phyloP scores from a whole-genome alignment of 2,329 filamentous ascomycete species.

The Mycosphaerella sp. region DNA sequence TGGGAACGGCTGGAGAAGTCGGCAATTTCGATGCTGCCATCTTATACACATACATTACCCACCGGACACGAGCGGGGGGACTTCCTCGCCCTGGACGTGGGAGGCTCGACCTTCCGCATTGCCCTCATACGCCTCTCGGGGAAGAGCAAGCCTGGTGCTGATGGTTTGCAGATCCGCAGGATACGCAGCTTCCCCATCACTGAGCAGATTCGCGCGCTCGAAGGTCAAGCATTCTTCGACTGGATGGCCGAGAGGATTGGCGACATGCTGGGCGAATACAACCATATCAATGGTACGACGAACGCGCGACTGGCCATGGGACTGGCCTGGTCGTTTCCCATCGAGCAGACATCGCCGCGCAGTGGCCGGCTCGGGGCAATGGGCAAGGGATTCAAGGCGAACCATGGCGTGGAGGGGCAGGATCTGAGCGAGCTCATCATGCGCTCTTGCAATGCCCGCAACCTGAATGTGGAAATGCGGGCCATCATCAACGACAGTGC shows the following conservation, averaged over 20 bases:
- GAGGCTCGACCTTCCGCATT: constrained; percentile 60
- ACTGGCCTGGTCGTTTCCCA: constrained; percentile 60
- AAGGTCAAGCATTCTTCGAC: constrained; percentile 56
- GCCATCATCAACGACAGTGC: constrained; percentile 61
- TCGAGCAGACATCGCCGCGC: constrained; percentile 57
- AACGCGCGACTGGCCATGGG: constrained; percentile 50
- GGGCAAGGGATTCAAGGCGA: constrained; percentile 60
- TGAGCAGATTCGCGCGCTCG: constrained; percentile 49
- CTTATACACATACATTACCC: constrained; percentile 57
- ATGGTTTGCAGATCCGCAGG: constrained; percentile 49
- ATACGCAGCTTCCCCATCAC: constrained; percentile 53
- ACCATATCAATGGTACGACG: constrained; percentile 31
- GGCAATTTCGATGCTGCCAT: constrained; percentile 59
- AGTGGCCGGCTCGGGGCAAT: constrained; percentile 54
- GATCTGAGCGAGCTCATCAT: constrained; percentile 57
- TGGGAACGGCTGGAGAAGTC: constrained; percentile 49
- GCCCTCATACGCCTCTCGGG: constrained; percentile 54
- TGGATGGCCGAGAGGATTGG: constrained; percentile 60
- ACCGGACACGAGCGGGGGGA: constrained; percentile 55
- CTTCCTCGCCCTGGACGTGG: constrained; percentile 58
- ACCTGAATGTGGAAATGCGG: constrained; percentile 53
- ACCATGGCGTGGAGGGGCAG: constrained; percentile 52
- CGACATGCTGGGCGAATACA: constrained; percentile 46
- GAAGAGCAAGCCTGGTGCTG: constrained; percentile 23
- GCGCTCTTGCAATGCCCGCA: constrained; percentile 49